Conservation (phyloP, 768 basidiomycete species). For the Russula sp. region DNA sequence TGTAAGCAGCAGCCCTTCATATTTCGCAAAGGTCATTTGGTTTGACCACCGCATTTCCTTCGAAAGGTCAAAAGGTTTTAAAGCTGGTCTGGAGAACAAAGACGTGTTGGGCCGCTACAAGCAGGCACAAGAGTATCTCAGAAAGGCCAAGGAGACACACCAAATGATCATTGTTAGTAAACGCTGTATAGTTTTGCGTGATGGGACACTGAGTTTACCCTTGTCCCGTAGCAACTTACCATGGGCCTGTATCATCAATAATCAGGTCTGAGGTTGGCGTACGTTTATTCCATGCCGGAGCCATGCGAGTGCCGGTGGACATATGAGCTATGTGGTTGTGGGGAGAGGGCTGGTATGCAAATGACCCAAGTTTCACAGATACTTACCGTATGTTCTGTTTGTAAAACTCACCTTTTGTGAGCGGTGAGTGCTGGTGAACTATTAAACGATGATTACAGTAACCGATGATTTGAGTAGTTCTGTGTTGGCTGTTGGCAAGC, state of each 20-base stretch:
- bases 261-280: neutral
- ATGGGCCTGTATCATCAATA: neutral
- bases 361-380: neutral
- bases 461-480: too few relatives aligned
- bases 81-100: conserved; percentile 11
- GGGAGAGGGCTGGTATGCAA: neutral
- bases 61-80: neutral
- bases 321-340: neutral
- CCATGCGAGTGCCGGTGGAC: neutral
- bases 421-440: too few relatives aligned
- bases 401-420: neutral
- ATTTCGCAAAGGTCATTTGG: too few relatives aligned
- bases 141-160: conserved; percentile 15
- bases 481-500: too few relatives aligned
- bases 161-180: conserved; percentile 5
- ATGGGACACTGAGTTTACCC: neutral
- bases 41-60: neutral
- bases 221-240: conserved; percentile 4
- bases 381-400: neutral
- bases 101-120: neutral
- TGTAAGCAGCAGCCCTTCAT: neutral
- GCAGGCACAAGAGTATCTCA: conserved; percentile 6
- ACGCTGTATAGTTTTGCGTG: neutral
- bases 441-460: too few relatives aligned
- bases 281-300: neutral